These are phyloP conservation scores for Stachybotrys elegans DNA, from an alignment of 2,329 filamentous ascomycete genomes.

Conservation along the genomic window DNA sequence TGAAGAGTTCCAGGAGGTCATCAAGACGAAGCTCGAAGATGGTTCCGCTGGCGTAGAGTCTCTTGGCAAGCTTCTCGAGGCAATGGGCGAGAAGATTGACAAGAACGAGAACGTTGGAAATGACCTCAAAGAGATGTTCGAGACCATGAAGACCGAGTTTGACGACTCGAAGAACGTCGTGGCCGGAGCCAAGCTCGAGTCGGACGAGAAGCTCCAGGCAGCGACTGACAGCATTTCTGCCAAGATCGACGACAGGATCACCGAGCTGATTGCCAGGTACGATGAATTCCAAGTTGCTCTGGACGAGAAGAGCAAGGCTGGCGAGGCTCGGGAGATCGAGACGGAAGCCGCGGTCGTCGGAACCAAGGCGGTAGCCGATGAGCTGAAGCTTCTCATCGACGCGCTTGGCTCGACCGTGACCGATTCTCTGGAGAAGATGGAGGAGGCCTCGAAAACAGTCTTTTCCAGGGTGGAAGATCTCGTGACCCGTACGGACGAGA, in stretches of 20 bases:
- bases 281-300: constrained; percentile 74
- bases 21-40: constrained; percentile 72
- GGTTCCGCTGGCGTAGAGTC: constrained; percentile 68
- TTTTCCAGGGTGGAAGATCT: constrained; percentile 79
- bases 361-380: constrained; percentile 78
- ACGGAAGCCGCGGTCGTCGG: constrained; percentile 68
- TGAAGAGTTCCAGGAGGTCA: constrained; percentile 70
- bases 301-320: constrained; percentile 67
- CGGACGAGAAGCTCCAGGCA: constrained; percentile 69
- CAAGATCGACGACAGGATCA: constrained; percentile 62
- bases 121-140: constrained; percentile 67
- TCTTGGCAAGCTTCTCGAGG: constrained; percentile 64
- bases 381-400: constrained; percentile 80
- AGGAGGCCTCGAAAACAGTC: constrained; percentile 81
- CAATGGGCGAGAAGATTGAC: constrained; percentile 57
- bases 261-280: constrained; percentile 78
- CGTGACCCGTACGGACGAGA: constrained; percentile 69
- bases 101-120: constrained; percentile 52
- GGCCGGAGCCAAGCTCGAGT: constrained; percentile 74
- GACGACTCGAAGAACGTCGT: constrained; percentile 79
- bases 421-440: constrained; percentile 80
- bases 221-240: constrained; percentile 47
- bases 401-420: constrained; percentile 76
- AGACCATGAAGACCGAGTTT: constrained; percentile 78
- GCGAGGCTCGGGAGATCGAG: constrained; percentile 67